Evolutionary conservation across 208 protist species (phyloP).

Genomic region (Crithidia mellificae): DNA sequence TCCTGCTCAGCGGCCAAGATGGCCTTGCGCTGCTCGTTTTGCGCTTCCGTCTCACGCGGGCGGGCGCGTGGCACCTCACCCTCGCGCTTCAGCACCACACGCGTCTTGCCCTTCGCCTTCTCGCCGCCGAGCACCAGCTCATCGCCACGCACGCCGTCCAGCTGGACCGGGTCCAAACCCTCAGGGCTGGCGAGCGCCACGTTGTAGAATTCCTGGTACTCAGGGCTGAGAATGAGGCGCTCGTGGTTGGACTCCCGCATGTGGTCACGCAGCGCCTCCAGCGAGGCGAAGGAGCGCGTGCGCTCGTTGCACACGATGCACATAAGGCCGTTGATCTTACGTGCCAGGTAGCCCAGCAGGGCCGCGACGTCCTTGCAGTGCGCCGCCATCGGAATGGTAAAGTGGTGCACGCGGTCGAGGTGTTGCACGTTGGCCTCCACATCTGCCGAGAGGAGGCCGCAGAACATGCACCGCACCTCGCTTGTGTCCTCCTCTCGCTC

Average conservation of each 20-base stretch:
- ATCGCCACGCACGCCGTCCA: constrained; percentile 47
- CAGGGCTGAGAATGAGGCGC: constrained; percentile 66
- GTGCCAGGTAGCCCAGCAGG: constrained; percentile 77
- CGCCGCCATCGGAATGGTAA: constrained; percentile 68
- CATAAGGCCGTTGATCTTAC: constrained; percentile 87
- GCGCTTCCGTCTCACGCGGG: constrained; percentile 59
- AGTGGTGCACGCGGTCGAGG: constrained; percentile 62
- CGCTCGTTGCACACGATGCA: constrained; percentile 89
- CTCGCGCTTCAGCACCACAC: constrained; percentile 63
- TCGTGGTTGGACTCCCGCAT: constrained; percentile 87
- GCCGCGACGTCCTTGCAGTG: constrained; percentile 68
- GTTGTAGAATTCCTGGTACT: constrained; percentile 88
- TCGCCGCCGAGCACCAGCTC: constrained; percentile 47
- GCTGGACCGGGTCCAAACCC: constrained; percentile 35
- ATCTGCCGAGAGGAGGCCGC: constrained; percentile 53
- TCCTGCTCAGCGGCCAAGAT: constrained; percentile 65
- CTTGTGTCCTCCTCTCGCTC: constrained; percentile 83
- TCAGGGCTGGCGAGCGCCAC: constrained; percentile 66
- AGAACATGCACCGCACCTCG: constrained; percentile 83
- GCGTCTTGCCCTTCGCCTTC: constrained; percentile 29
- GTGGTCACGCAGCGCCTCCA: constrained; percentile 83
- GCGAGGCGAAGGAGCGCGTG: constrained; percentile 63
- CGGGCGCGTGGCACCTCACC: constrained; percentile 66
- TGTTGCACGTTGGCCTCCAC: constrained; percentile 70
- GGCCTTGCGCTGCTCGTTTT: constrained; percentile 52